Conservation (phyloP, 495 filamentous ascomycete genomes). For the Podospora conica region DNA sequence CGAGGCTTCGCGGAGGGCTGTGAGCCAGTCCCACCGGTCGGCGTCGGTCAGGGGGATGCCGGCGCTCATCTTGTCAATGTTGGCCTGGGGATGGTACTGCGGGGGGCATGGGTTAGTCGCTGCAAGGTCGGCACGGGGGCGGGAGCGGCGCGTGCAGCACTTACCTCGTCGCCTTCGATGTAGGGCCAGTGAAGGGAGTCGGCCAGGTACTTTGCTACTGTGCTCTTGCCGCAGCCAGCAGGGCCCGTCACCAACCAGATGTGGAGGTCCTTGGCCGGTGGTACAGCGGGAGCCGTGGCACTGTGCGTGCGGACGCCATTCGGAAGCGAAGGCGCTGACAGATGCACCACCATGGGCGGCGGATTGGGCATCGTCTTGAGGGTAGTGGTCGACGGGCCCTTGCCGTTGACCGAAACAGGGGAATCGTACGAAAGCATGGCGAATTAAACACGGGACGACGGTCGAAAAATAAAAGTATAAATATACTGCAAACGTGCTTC, state of each 20-base stretch:
- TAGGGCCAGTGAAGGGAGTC: conserved; percentile 67
- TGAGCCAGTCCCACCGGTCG: conserved; percentile 99
- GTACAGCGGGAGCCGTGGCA: conserved; percentile 22
- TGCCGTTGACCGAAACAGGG: conserved; percentile 33
- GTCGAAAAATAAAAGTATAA: not conserved
- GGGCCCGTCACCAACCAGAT: conserved; percentile 98
- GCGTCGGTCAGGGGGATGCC: conserved; percentile 86
- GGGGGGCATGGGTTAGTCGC: not conserved
- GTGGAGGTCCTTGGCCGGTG: conserved; percentile 53
- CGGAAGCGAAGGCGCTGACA: conserved; percentile 23
- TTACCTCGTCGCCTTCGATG: conserved; percentile 93
- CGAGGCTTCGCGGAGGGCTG: conserved; percentile 75
- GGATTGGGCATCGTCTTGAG: conserved; percentile 31
- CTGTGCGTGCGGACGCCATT: conserved; percentile 21
- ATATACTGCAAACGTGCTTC: not conserved
- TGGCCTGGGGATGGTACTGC: conserved; percentile 78
- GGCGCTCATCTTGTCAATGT: conserved; percentile 89
- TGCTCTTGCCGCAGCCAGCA: conserved; percentile 93
- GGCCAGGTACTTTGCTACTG: conserved; percentile 75
- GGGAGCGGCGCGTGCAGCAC: conserved; percentile 31
- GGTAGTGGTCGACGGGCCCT: conserved; percentile 25
- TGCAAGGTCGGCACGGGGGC: not conserved
- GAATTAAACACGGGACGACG: not conserved
- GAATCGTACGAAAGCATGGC: conserved; percentile 41
- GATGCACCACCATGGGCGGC: conserved; percentile 29